Base-by-base conservation (phyloP, 345 rosid genomes). In the Sisymbrium altissimum region DNA sequence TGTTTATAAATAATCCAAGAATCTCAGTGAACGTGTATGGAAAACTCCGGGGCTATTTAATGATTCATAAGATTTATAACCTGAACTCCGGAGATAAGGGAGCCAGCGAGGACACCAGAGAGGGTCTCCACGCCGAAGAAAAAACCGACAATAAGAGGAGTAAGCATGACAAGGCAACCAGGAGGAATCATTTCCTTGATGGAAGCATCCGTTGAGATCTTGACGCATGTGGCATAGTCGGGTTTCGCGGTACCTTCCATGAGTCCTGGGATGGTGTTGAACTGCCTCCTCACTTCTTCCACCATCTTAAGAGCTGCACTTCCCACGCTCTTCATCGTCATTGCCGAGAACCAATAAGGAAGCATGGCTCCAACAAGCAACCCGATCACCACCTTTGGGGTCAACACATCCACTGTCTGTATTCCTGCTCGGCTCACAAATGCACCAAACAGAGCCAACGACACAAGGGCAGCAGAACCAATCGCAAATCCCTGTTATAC, bases 271-370 rank as follows among this genome's bases (percentile, higher is more conserved):
- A 89, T 94, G 77, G 89, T 89, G 84, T 94, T 94, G 83, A 94
- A 94, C 81, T 94, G 97, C 80, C 97, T 81, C 71, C 97, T 89
- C 45, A 89, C 97, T 73, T 89, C 98, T 84, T 94, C 97, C 75
- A 94, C 97, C 96, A 94, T 91, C 86, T 91, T 88, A 66, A 94
- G 74, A 70, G 98, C 98, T 49, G 97, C 95, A 73, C 90, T 91
- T 80, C 97, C 98, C 53, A 94, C 98, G 43, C 97, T 88, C 88
- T 94, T 94, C 97, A 91, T 91, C 44, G 97, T 94, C 98, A 94
- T 91, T 66, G 97, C 97, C 72, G 98, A 91, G 84, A 94, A 94
- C 97, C 97, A 94, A 88, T 94, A 94, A 3, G 97, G 96, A 71
- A 87, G 97, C 97, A 94, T 91, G 9, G 98, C 97, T 74, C 97